phyloP scores from a whole-genome alignment of 1,284 basidiomycete species.

The Pyrrhoderma noxium region DNA sequence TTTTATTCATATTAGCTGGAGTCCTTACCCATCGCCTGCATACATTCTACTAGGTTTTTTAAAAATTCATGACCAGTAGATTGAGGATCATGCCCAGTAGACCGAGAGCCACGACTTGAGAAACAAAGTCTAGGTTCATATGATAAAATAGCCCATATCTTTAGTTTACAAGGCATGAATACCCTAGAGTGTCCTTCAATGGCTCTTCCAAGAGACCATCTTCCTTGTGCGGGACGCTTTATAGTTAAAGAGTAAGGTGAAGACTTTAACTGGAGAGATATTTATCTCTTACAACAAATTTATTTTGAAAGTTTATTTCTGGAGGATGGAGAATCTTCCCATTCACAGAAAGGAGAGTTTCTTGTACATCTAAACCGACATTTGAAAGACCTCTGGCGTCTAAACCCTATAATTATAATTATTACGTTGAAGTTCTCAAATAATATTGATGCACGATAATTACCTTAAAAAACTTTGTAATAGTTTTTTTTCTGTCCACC shows the following conservation, averaged over 20 bases:
- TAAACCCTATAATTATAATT: constrained; percentile 1
- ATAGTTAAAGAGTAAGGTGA: too few relatives aligned
- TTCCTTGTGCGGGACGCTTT: too few relatives aligned
- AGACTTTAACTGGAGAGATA: too few relatives aligned
- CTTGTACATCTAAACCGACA: constrained; percentile 5
- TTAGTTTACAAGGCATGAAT: neutral
- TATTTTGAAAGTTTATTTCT: neutral
- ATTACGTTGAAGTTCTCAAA: too few relatives aligned
- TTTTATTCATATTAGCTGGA: too few relatives aligned
- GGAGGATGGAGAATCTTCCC: constrained; percentile 13
- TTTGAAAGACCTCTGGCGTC: neutral
- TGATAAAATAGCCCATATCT: constrained; percentile 6
- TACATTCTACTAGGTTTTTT: neutral
- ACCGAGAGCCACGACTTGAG: too few relatives aligned
- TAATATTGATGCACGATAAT: too few relatives aligned
- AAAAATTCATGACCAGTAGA: neutral
- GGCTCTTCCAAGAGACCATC: constrained; percentile 1
- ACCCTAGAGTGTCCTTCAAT: neutral
- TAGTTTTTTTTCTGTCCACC: constrained; percentile 17
- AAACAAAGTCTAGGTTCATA: neutral
- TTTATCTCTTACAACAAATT: neutral
- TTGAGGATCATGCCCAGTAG: too few relatives aligned
- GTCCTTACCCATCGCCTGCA: too few relatives aligned
- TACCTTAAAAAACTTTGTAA: constrained; percentile 13
- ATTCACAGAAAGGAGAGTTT: constrained; percentile 1